These are phyloP conservation scores for Calycina herbarum DNA, from an alignment of 2,329 filamentous ascomycete species.

Conservation along the genomic window DNA sequence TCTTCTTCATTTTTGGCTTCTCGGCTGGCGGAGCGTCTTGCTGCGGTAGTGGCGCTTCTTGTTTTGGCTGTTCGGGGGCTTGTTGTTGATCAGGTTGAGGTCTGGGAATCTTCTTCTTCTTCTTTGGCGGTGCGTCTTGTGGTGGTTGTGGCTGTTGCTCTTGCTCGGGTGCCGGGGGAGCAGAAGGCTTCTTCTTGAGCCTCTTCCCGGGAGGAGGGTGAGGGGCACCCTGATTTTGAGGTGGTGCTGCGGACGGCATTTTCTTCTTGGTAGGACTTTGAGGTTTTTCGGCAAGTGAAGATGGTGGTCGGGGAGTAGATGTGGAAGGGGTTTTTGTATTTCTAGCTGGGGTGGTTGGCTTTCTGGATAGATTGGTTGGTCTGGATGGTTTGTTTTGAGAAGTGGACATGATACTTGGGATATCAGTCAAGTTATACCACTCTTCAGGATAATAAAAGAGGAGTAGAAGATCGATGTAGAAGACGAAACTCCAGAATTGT, in stretches of 20 bases:
- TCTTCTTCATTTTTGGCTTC: slow-evolving; percentile 10
- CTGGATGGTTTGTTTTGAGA: neutral
- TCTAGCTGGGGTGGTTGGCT: neutral
- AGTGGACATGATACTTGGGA: slow-evolving; percentile 25
- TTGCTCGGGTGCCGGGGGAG: neutral
- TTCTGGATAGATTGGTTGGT: neutral
- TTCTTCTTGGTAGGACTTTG: slow-evolving; percentile 1
- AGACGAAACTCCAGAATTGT: slow-evolving; percentile 6
- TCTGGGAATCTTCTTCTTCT: slow-evolving; percentile 11
- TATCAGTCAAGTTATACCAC: slow-evolving; percentile 15
- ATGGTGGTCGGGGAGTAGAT: neutral
- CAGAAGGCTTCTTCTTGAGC: slow-evolving; percentile 12
- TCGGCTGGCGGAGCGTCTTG: neutral
- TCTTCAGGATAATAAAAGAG: slow-evolving; percentile 12
- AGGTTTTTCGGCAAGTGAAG: neutral
- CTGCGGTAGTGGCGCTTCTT: neutral
- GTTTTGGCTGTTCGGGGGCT: neutral
- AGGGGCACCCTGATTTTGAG: slow-evolving; percentile 6
- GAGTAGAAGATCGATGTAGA: slow-evolving; percentile 4
- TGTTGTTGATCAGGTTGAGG: slow-evolving; percentile 3
- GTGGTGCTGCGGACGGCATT: slow-evolving; percentile 13
- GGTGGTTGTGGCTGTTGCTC: neutral
- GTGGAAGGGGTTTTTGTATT: neutral
- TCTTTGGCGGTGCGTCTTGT: slow-evolving; percentile 7
- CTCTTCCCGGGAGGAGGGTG: slow-evolving; percentile 4